Base-by-base conservation (phyloP, 106 monocot species). In the Apostasia shenzhenica region DNA sequence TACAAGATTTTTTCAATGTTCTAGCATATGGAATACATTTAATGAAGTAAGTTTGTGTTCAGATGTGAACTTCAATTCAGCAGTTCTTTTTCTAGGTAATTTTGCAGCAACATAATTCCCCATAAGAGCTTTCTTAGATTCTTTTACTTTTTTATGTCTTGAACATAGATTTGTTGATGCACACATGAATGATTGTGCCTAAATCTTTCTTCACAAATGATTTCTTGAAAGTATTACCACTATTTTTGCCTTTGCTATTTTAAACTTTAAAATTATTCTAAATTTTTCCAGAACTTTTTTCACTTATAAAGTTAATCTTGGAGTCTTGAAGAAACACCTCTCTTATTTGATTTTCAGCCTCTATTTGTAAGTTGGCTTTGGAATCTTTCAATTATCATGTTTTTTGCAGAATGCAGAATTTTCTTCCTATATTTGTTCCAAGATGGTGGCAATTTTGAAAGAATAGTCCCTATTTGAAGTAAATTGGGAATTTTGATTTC, bases 121-220 rank as follows among this genome's bases (percentile, higher is more conserved):
- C 50, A 72, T 72, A 53, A 14, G 2, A 57, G 26, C 44, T 56
- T 70, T 57, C 5, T 70, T 43, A 44, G 41, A 2, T 45, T 57
- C 57, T 11, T 56, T 42, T 14, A 57, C 9, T 37, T 63, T n/a
- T 26, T 14, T 70, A 70, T 12, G 55, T 44, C 39, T 57, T 57
- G 70, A 72, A 51, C 0, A 56, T 3, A 2, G 5, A 5, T 50
- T 72, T 72, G 45, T 72, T 53, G 41, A 62, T 61, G 40, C 62
- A 72, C 48, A 72, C 44, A 56, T 55, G 48, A 5, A 55, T 48
- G 2, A 45, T 43, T 42, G 41, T 6, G 6, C 56, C 39, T n/a
- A 50, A 62, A 53, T 63, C 72, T 48, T 40, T 12, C 61, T 49
- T 62, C 72, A 60, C 49, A 51, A 60, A 72, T 37, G 2, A 72